Percentiles rank a stretch among this genome's conserved stretches.
Conservation (phyloP, 768 basidiomycete genomes). For the Termitomyces sp. region DNA sequence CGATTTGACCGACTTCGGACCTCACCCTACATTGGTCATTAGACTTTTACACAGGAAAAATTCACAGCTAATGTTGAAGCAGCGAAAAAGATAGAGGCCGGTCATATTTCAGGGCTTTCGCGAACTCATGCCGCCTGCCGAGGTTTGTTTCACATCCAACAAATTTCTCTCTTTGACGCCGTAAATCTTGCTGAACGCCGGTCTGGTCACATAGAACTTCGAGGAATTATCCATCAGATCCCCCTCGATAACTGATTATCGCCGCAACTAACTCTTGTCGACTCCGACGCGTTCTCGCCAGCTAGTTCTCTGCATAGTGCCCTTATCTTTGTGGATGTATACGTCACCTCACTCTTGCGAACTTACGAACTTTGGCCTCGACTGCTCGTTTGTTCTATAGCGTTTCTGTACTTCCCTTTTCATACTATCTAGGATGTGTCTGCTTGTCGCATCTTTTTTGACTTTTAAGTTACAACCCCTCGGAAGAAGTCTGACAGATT, state of each 20-base stretch:
- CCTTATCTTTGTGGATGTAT: not conserved
- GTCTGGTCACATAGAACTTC: constrained; percentile 7
- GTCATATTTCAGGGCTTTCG: constrained; percentile 15
- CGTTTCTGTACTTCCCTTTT: not conserved
- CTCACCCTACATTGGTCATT: not conserved
- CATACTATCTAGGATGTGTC: not conserved
- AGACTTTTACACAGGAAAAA: constrained; percentile 8
- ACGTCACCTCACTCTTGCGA: not conserved
- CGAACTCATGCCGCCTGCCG: constrained; percentile 14
- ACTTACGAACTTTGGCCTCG: not conserved
- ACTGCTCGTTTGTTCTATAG: not conserved
- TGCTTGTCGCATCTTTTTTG: not conserved
- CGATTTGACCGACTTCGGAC: not conserved
- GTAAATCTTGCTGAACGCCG: not conserved
- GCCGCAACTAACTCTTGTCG: not conserved
- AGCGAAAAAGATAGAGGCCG: constrained; percentile 9
- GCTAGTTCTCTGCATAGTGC: not conserved
- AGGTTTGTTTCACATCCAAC: constrained; percentile 3
- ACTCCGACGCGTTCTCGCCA: not conserved
- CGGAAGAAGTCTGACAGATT: not conserved
- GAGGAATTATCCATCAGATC: constrained; percentile 14
- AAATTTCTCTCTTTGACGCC: not conserved
- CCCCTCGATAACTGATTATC: constrained; percentile 1
- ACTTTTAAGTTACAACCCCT: not conserved
- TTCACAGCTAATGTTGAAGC: constrained; percentile 6